A percentile compares a stretch with the other conserved stretches of the same genome.
phyloP scores from a whole-genome alignment of 768 basidiomycete genomes.

The Termitomyces sp. region DNA sequence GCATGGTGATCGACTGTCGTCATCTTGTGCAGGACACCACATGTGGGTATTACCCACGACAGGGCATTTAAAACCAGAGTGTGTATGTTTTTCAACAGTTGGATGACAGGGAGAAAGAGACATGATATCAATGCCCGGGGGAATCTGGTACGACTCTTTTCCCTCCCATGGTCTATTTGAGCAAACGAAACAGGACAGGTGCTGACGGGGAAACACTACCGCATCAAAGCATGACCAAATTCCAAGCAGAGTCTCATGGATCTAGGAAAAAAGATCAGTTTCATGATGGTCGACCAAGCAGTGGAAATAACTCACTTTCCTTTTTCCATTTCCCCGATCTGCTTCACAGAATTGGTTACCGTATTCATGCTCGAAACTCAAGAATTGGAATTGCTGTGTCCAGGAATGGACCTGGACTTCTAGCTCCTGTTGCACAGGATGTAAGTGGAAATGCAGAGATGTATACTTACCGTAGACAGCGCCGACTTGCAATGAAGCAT shows the following conservation, averaged over 20 bases:
- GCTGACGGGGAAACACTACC: neutral
- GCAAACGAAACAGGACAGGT: neutral
- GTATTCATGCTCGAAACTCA: no score
- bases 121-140: neutral
- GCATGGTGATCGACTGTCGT: slow-evolving; percentile 60
- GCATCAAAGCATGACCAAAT: neutral
- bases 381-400: neutral
- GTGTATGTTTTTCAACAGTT: neutral
- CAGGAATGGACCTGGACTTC: neutral
- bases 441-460: neutral
- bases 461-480: no score
- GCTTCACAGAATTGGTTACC: no score
- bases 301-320: neutral
- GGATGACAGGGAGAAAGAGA: no score
- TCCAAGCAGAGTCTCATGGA: neutral
- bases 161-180: neutral
- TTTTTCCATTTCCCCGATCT: no score
- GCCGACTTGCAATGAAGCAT: neutral
- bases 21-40: slow-evolving; percentile 37
- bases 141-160: neutral
- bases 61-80: neutral
- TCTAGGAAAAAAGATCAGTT: neutral
- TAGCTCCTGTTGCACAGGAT: no score
- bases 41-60: slow-evolving; percentile 21
- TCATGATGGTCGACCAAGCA: neutral